Evolutionary conservation across 1,284 basidiomycete genomes (phyloP).

Genomic region (Heliocybe sulcata): DNA sequence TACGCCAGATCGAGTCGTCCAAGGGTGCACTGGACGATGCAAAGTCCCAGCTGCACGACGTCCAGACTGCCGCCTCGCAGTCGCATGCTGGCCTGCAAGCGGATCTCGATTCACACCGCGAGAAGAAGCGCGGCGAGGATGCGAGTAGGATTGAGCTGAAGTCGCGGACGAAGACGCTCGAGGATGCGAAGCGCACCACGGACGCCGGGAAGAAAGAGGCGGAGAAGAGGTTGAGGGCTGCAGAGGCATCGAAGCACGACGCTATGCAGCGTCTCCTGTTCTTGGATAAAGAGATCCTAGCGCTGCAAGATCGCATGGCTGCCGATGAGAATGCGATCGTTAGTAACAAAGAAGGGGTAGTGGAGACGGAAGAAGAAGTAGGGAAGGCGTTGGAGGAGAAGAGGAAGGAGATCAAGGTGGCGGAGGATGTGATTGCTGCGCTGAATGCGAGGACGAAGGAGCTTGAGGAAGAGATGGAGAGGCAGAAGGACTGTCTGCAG

Average conservation of each 20-base stretch:
- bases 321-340: conserved; percentile 48
- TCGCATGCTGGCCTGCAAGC: conserved; percentile 61
- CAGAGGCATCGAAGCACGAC: conserved; percentile 58
- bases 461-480: conserved; percentile 28
- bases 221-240: conserved; percentile 78
- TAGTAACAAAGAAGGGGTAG: conserved; percentile 32
- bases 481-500: conserved; percentile 46
- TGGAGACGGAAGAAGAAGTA: conserved; percentile 37
- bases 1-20: conserved; percentile 69
- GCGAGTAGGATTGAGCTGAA: conserved; percentile 73
- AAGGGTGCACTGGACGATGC: conserved; percentile 67
- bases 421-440: conserved; percentile 51
- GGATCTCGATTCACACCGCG: conserved; percentile 71
- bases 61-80: conserved; percentile 52
- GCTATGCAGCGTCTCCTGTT: conserved; percentile 58
- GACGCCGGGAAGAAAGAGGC: conserved; percentile 77
- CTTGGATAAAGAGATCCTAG: conserved; percentile 63
- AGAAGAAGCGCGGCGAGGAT: conserved; percentile 82
- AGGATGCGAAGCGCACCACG: conserved; percentile 81
- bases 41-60: conserved; percentile 69
- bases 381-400: conserved; percentile 49
- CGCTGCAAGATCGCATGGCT: conserved; percentile 44
- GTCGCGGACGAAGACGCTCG: conserved; percentile 72
- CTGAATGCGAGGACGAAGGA: conserved; percentile 27
- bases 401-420: conserved; percentile 58